Evolutionary conservation across 805 yeast genomes (phyloP).

Genomic region (Zygosaccharomyces rouxii): DNA sequence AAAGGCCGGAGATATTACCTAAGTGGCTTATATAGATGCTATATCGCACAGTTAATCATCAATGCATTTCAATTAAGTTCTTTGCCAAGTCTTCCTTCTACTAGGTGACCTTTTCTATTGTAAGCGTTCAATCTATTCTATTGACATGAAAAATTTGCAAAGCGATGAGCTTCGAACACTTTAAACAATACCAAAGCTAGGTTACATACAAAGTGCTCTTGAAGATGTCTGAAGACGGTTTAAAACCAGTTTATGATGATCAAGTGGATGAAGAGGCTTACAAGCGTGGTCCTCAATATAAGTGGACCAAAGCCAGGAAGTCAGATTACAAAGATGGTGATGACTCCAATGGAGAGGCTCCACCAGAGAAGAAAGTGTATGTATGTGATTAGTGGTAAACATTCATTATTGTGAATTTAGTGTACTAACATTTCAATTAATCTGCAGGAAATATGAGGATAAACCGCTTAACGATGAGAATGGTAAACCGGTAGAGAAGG

Average conservation of each 20-base stretch:
- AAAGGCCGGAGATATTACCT: no score
- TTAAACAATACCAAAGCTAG: neutral
- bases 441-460: constrained; percentile 16
- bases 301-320: constrained; percentile 32
- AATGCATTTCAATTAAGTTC: neutral
- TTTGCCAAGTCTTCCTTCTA: neutral
- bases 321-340: constrained; percentile 22
- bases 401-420: neutral
- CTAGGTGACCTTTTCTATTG: neutral
- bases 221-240: constrained; percentile 21
- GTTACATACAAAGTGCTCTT: neutral
- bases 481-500: constrained; percentile 58
- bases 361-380: constrained; percentile 27
- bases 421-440: neutral
- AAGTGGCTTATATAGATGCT: neutral
- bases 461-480: constrained; percentile 45
- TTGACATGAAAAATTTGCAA: constrained; percentile 9
- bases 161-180: neutral
- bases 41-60: neutral
- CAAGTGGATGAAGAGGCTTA: constrained; percentile 39
- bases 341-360: constrained; percentile 15
- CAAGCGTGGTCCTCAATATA: constrained; percentile 41
- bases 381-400: constrained; percentile 12
- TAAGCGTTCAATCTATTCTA: neutral
- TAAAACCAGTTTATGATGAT: constrained; percentile 31